Evolutionary conservation across 2,329 filamentous ascomycete species (phyloP).

Genomic region (Tolypocladium cylindrosporum): DNA sequence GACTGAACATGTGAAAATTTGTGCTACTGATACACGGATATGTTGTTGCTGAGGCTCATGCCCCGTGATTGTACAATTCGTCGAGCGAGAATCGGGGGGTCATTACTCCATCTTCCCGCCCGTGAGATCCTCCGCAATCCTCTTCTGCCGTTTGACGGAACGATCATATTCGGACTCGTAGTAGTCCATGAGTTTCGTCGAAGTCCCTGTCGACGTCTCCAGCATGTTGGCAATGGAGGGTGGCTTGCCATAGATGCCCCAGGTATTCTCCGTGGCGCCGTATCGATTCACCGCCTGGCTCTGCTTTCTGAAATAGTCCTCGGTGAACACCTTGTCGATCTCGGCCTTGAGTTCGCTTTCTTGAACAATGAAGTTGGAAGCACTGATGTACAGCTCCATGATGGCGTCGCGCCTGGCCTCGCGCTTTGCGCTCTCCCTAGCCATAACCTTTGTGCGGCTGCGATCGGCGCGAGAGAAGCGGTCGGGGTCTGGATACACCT

Average conservation of each 20-base stretch:
- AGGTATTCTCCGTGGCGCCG: conserved; percentile 37
- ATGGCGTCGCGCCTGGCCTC: conserved; percentile 59
- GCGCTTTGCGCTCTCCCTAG: conserved; percentile 34
- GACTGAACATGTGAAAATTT: background rate
- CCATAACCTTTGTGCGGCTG: conserved; percentile 32
- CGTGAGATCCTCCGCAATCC: conserved; percentile 47
- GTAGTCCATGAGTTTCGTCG: conserved; percentile 25
- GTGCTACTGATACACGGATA: background rate
- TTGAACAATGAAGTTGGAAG: conserved; percentile 74
- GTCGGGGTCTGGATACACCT: conserved; percentile 49
- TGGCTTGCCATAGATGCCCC: conserved; percentile 39
- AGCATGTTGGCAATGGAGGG: conserved; percentile 35
- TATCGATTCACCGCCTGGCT: conserved; percentile 15
- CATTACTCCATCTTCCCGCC: conserved; percentile 43
- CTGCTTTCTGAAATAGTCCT: conserved; percentile 40
- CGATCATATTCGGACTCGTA: conserved; percentile 29
- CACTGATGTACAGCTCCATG: conserved; percentile 84
- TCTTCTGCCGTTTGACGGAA: conserved; percentile 42
- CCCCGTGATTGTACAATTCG: background rate
- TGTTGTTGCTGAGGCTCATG: background rate
- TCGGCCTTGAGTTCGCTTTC: conserved; percentile 65
- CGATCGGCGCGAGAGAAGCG: conserved; percentile 45
- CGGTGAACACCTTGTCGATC: conserved; percentile 68
- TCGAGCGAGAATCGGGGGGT: background rate
- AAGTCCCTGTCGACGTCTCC: conserved; percentile 20